phyloP scores from a whole-genome alignment of 1,284 basidiomycete genomes.

The Clitocybe nebularis region DNA sequence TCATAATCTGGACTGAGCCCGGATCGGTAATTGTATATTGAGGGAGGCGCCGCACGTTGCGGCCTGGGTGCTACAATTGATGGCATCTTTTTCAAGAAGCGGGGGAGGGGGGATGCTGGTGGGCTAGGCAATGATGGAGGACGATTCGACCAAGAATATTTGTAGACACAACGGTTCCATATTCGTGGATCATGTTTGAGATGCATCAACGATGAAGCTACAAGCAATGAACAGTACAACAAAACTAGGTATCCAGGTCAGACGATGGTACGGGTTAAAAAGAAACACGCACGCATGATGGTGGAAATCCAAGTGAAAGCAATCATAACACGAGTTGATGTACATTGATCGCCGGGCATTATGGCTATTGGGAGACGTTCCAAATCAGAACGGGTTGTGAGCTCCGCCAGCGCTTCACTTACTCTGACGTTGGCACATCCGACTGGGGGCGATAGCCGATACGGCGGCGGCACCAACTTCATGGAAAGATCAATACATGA shows the following conservation, averaged over 20 bases:
- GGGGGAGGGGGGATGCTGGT: conserved; percentile 29
- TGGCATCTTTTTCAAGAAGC: conserved; percentile 28
- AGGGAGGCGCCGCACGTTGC: conserved; percentile 28
- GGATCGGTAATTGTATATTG: conserved; percentile 31
- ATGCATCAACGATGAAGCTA: conserved; percentile 28
- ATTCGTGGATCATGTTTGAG: conserved; percentile 39
- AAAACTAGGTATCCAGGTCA: conserved; percentile 26
- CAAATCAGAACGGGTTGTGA: background rate
- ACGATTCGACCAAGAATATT: conserved; percentile 34
- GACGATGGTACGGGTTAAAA: conserved; percentile 4
- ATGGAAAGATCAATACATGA: background rate
- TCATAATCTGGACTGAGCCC: conserved; percentile 39
- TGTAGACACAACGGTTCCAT: conserved; percentile 50
- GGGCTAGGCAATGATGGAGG: conserved; percentile 24
- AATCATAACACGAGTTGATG: conserved; percentile 52
- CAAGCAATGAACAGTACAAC: conserved; percentile 31
- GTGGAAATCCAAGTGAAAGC: conserved; percentile 65
- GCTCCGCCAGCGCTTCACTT: no score
- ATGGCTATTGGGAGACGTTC: background rate
- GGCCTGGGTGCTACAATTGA: conserved; percentile 42
- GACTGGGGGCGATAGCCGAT: conserved; percentile 32
- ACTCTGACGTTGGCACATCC: conserved; percentile 28
- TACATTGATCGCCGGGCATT: conserved; percentile 41
- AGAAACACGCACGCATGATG: conserved; percentile 44
- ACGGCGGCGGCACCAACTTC: conserved; percentile 47